Conservation (phyloP, 192 early-diverging fungal species). For the Coemansia sp. region DNA sequence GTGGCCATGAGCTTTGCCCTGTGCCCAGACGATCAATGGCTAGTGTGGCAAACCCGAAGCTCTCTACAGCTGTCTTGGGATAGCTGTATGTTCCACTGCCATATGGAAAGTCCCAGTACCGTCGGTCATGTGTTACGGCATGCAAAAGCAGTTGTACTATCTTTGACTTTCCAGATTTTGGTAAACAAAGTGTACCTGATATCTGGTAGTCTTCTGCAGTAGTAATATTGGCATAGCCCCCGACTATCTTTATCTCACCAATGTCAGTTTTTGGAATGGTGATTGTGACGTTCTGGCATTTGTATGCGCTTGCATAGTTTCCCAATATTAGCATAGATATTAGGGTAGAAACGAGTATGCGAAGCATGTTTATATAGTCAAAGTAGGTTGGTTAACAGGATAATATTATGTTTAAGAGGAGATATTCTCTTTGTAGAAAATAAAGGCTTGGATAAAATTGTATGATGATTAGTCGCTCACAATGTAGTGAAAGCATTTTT, state of each 20-base stretch:
- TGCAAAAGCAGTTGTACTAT: neutral
- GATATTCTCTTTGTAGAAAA: no score
- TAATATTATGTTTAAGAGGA: no score
- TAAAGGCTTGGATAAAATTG: no score
- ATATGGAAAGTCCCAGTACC: neutral
- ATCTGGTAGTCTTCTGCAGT: neutral
- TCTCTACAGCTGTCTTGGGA: neutral
- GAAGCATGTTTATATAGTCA: no score
- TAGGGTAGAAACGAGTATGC: no score
- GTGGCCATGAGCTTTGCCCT: neutral
- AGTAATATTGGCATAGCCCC: neutral
- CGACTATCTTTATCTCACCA: neutral
- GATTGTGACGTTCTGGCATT: neutral
- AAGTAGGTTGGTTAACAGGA: no score
- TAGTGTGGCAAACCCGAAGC: neutral
- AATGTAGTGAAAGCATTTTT: no score
- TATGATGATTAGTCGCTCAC: no score
- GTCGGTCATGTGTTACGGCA: neutral
- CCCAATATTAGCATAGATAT: no score
- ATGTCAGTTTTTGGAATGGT: neutral
- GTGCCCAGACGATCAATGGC: neutral
- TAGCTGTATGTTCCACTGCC: neutral
- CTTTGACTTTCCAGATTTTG: neutral
- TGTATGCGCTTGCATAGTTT: neutral
- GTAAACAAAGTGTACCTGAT: neutral